Conservation (phyloP, 371 early-diverging fungal species). For the Fennellomyces sp. region DNA sequence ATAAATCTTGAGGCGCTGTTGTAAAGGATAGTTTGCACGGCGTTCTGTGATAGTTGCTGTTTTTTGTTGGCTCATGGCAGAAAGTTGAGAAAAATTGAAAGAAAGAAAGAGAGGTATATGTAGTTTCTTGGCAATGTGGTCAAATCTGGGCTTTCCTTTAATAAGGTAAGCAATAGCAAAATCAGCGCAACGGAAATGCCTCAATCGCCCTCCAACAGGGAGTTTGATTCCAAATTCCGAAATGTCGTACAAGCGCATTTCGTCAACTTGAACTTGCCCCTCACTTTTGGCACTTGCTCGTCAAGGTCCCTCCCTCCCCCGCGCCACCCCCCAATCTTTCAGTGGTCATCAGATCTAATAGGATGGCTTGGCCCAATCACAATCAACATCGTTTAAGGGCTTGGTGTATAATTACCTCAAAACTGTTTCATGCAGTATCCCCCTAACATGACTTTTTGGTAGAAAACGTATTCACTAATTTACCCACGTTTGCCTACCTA, state of each 20-base stretch:
- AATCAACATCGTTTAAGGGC: neutral
- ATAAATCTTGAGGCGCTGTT: slow-evolving; percentile 24
- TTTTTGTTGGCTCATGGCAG: slow-evolving; percentile 4
- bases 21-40: slow-evolving; percentile 24
- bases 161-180: slow-evolving; percentile 14
- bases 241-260: neutral
- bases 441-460: too few species aligned
- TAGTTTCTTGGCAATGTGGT: slow-evolving; percentile 3
- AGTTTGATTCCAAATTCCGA: slow-evolving; percentile 7
- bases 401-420: neutral
- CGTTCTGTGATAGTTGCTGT: slow-evolving; percentile 21
- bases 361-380: neutral
- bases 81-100: neutral
- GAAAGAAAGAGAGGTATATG: slow-evolving; percentile 2
- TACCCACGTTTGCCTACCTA: neutral
- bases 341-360: neutral
- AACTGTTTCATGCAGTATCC: neutral
- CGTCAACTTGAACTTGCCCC: neutral
- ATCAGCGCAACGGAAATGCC: slow-evolving; percentile 12
- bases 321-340: neutral
- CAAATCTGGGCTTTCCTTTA: slow-evolving; percentile 3
- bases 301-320: neutral
- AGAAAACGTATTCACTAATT: too few species aligned
- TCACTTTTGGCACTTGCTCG: too few species aligned
- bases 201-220: neutral